Conservation (phyloP, 2,329 filamentous ascomycete genomes). For the Calonectria hawksworthii region DNA sequence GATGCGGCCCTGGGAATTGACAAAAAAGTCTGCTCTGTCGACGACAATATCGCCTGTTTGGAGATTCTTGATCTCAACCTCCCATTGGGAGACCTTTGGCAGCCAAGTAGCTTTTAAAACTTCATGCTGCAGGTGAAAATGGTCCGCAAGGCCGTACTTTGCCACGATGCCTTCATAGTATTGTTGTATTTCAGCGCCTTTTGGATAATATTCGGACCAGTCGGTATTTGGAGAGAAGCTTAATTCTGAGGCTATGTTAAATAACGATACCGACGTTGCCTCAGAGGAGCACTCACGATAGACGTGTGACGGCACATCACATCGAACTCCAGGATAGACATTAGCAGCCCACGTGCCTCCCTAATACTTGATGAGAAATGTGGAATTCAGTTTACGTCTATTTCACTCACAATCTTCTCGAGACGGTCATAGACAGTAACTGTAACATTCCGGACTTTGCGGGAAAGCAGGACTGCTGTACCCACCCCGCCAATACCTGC, state of each 20-base stretch:
- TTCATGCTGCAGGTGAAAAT: not conserved
- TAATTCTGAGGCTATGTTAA: not conserved
- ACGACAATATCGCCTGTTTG: not conserved
- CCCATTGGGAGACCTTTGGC: not conserved
- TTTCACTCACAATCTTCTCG: not conserved
- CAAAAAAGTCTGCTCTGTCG: not conserved
- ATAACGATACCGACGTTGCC: not conserved
- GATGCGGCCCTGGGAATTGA: not conserved
- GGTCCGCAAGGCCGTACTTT: not conserved
- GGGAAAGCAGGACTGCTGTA: not conserved
- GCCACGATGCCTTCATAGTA: not conserved
- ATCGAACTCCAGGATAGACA: not conserved
- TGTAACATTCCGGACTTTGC: not conserved
- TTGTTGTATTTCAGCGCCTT: not conserved
- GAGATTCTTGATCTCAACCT: not conserved
- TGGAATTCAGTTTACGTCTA: too few relatives aligned
- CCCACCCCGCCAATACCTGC: not conserved
- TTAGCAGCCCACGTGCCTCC: not conserved
- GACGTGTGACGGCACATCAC: not conserved
- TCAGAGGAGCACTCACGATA: not conserved
- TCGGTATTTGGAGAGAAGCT: constrained; percentile 1
- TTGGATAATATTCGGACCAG: constrained; percentile 1
- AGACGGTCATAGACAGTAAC: not conserved
- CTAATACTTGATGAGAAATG: not conserved
- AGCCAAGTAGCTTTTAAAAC: not conserved